Conservation (phyloP, 108 stramenopile species). For the Parmales sp. region DNA sequence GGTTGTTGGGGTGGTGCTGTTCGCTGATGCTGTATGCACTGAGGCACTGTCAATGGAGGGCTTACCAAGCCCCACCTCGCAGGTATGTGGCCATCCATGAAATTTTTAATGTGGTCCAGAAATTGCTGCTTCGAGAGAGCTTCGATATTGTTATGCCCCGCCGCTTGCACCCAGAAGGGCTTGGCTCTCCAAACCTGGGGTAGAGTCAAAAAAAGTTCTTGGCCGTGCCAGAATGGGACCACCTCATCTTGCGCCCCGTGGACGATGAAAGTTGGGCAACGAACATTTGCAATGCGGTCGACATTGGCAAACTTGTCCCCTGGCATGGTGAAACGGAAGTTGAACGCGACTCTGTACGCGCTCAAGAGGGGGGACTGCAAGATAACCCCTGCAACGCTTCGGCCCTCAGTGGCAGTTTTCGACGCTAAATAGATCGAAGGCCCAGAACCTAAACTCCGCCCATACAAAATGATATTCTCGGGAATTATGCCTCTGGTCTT, state of each 20-base stretch:
- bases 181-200: slow-evolving; percentile 72
- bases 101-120: slow-evolving; percentile 67
- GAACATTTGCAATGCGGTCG: slow-evolving; percentile 62
- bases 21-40: no score
- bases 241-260: slow-evolving; percentile 91
- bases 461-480: slow-evolving; percentile 81
- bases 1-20: no score
- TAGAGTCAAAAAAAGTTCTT: slow-evolving; percentile 79
- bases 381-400: slow-evolving; percentile 69
- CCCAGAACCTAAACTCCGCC: slow-evolving; percentile 70
- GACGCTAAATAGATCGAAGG: slow-evolving; percentile 87
- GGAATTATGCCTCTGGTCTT: slow-evolving; percentile 59
- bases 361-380: slow-evolving; percentile 68
- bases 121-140: slow-evolving; percentile 58
- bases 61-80: slow-evolving; percentile 53
- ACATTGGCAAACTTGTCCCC: slow-evolving; percentile 91
- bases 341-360: slow-evolving; percentile 78
- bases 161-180: slow-evolving; percentile 81
- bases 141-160: slow-evolving; percentile 89
- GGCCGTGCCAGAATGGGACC: slow-evolving; percentile 87
- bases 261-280: slow-evolving; percentile 83
- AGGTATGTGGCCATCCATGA: slow-evolving; percentile 64
- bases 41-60: slow-evolving; percentile 51
- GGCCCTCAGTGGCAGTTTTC: slow-evolving; percentile 63
- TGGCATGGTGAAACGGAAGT: slow-evolving; percentile 73